These are phyloP conservation scores for Blastomyces percursus DNA, from an alignment of 2,329 filamentous ascomycete genomes.

Conservation along the genomic window DNA sequence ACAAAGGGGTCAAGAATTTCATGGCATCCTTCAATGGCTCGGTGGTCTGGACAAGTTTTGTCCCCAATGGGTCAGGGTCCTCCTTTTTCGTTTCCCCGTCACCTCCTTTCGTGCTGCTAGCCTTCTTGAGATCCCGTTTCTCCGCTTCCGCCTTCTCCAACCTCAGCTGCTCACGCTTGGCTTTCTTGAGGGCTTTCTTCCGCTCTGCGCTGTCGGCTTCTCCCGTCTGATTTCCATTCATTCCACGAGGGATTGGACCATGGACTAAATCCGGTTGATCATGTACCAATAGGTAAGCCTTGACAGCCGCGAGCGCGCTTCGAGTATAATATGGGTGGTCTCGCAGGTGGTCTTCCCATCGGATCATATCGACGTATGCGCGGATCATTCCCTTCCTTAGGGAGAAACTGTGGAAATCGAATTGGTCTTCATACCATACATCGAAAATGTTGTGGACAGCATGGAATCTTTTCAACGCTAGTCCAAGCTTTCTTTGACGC, in stretches of 20 bases:
- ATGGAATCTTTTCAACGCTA: slow-evolving; percentile 88
- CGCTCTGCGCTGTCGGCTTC: slow-evolving; percentile 50
- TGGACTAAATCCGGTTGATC: slow-evolving; percentile 61
- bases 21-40: slow-evolving; percentile 77
- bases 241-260: slow-evolving; percentile 47
- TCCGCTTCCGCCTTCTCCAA: slow-evolving; percentile 70
- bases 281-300: slow-evolving; percentile 66
- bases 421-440: slow-evolving; percentile 95
- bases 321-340: slow-evolving; percentile 89
- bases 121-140: slow-evolving; percentile 76
- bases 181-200: slow-evolving; percentile 85
- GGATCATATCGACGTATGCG: slow-evolving; percentile 90
- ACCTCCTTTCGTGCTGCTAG: slow-evolving; percentile 47
- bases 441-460: slow-evolving; percentile 88
- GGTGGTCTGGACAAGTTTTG: slow-evolving; percentile 66
- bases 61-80: slow-evolving; percentile 77
- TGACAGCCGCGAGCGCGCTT: slow-evolving; percentile 69
- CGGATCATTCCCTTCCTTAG: slow-evolving; percentile 93
- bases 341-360: slow-evolving; percentile 85
- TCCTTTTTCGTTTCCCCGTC: slow-evolving; percentile 63
- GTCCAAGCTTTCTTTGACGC: slow-evolving; percentile 66
- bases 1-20: slow-evolving; percentile 70
- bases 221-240: slow-evolving; percentile 41
- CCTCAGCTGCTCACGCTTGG: slow-evolving; percentile 65
- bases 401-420: slow-evolving; percentile 97